phyloP scores from a whole-genome alignment of 768 basidiomycete genomes.

The Rossbeevera mucosa region DNA sequence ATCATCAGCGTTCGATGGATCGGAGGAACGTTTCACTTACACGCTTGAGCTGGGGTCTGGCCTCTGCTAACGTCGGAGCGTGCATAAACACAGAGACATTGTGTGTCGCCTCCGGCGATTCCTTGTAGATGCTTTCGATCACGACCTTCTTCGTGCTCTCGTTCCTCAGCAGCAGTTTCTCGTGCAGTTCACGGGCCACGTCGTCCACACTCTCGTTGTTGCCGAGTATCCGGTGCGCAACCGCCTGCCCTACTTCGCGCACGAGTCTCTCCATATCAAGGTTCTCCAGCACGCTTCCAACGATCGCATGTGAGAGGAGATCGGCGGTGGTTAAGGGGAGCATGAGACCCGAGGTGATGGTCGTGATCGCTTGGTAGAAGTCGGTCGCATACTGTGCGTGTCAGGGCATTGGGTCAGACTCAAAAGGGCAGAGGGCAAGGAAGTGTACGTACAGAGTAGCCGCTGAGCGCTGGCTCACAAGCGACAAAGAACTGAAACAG shows the following conservation, averaged over 20 bases:
- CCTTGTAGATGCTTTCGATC: constrained; percentile 94
- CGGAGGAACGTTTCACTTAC: constrained; percentile 38
- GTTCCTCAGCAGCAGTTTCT: constrained; percentile 83
- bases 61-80: constrained; percentile 65
- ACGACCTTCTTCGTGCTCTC: constrained; percentile 97
- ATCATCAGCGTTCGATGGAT: constrained; percentile 2
- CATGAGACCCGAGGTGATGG: constrained; percentile 94
- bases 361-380: constrained; percentile 89
- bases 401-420: constrained; percentile 13
- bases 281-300: constrained; percentile 94
- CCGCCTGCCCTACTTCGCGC: constrained; percentile 89
- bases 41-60: constrained; percentile 72
- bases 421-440: constrained; percentile 15
- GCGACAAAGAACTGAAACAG: constrained; percentile 89
- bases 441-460: constrained; percentile 65
- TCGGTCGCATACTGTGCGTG: constrained; percentile 77
- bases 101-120: constrained; percentile 81
- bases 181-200: constrained; percentile 90
- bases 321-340: constrained; percentile 94
- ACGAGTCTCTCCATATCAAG: constrained; percentile 98
- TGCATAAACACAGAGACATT: constrained; percentile 85
- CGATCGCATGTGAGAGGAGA: constrained; percentile 91
- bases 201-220: constrained; percentile 96
- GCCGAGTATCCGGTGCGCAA: constrained; percentile 86
- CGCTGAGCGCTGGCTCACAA: constrained; percentile 92